Evolutionary conservation across 306 rosid genomes (phyloP), one percentile per base, ranked within the genome.

Genomic region (Fagus sylvatica): DNA sequence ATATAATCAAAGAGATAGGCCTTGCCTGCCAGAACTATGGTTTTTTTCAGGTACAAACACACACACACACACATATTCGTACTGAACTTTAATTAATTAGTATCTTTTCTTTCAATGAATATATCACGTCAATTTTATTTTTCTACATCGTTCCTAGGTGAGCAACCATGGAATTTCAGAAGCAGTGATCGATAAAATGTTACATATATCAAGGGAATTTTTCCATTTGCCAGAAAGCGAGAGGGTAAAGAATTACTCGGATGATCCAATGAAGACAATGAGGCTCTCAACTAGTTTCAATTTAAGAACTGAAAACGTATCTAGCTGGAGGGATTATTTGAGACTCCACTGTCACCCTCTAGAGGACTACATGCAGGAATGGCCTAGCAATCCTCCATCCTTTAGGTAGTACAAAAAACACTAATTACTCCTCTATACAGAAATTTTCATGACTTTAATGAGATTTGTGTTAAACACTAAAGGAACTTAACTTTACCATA

Each of bases 321-420:
- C 82, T 11, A 37, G 72, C 67, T 82, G 82, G 85, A 77, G 85
- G 40, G 85, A 82, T 53, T 82, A 37, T 76, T 41, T 82, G 5
- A 73, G 82, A 60, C 79, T 82, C 69, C 85, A 77, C 22, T 82
- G 82, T 67, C 39, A 82, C 61, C 82, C 85, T 57, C 76, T 73
- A 0, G 79, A 82, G 53, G 67, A 77, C 1, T 82, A 73, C 85
- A 49, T 82, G 6, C 68, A 13, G 51, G 85, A 82, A 40, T 78
- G 85, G 82, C 85, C 85, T 0, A 22, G 67, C 51, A 78, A 73
- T 76, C 82, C 82, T 55, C 72, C 76, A 22, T 67, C 82, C 41
- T 73, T 82, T 51, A 73, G 70, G 84, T 74, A 12, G 7, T 16
- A 78, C 33, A 2, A 2, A 54, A 17, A 15, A 30, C 7, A 43